phyloP scores from a whole-genome alignment of 1,284 basidiomycete genomes.

The Heterobasidion parviporum region DNA sequence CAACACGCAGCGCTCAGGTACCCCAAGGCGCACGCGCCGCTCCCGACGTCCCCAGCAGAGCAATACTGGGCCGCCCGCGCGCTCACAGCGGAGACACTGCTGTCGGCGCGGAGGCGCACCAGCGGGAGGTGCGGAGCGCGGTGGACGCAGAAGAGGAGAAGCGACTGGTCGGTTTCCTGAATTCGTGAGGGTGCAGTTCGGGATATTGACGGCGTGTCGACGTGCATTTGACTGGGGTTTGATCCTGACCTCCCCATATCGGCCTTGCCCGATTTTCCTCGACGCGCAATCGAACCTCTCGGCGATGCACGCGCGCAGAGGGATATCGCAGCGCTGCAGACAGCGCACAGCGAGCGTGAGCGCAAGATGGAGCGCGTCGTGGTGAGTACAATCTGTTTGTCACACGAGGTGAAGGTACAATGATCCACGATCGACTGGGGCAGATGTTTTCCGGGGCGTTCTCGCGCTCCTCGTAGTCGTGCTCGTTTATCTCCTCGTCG shows the following conservation, averaged over 20 bases:
- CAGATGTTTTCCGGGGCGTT: slow-evolving; percentile 34
- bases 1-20: too few species aligned
- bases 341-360: slow-evolving; percentile 36
- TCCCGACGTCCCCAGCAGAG: not conserved
- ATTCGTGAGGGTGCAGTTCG: not conserved
- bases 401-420: not conserved
- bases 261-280: too few species aligned
- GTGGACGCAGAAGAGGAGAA: slow-evolving; percentile 33
- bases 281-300: too few species aligned
- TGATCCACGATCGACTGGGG: not conserved
- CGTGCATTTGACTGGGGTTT: too few species aligned
- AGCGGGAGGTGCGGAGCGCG: slow-evolving; percentile 34
- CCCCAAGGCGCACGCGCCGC: not conserved
- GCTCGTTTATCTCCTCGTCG: slow-evolving; percentile 30
- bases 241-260: too few species aligned
- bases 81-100: slow-evolving; percentile 47
- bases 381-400: slow-evolving; percentile 26
- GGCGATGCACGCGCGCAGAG: slow-evolving; percentile 21
- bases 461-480: slow-evolving; percentile 32
- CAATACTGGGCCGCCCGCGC: slow-evolving; percentile 61
- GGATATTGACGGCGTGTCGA: not conserved
- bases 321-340: slow-evolving; percentile 29
- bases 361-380: slow-evolving; percentile 41
- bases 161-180: slow-evolving; percentile 30
- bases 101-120: slow-evolving; percentile 39